A percentile compares a stretch with the other conserved stretches of the same genome.
Evolutionary conservation across 1,139 yeast species (phyloP).

Genomic region (Magnusiomyces fungicola): DNA sequence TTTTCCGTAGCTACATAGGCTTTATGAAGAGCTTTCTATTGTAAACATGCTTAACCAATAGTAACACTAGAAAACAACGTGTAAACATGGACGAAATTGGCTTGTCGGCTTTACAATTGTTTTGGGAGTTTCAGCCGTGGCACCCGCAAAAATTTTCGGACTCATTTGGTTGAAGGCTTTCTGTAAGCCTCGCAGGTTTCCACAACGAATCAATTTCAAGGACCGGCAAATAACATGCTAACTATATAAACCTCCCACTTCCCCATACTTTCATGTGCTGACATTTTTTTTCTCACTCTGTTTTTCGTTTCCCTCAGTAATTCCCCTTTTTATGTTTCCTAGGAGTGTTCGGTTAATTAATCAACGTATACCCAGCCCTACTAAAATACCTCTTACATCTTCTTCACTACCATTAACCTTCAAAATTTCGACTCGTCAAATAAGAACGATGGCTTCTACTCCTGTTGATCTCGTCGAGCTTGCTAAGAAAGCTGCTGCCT

Average conservation of each 20-base stretch:
- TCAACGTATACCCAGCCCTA: too few species aligned
- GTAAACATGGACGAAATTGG: background rate
- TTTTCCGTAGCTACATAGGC: too few species aligned
- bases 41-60: background rate
- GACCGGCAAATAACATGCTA: background rate
- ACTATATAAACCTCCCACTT: too few species aligned
- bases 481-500: slow-evolving; percentile 84
- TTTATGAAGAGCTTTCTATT: background rate
- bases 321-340: too few species aligned
- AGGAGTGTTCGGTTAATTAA: too few species aligned
- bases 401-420: background rate
- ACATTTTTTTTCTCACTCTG: background rate
- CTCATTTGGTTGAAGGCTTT: too few species aligned
- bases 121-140: too few species aligned
- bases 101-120: background rate
- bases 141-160: too few species aligned
- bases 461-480: slow-evolving; percentile 37
- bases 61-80: too few species aligned
- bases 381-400: too few species aligned
- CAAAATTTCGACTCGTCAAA: background rate
- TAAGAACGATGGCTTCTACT: background rate
- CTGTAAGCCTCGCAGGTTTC: background rate
- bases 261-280: background rate
- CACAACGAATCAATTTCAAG: background rate
- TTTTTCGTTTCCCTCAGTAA: background rate